A percentile compares a stretch with the other conserved stretches of the same genome.
These are phyloP conservation scores for Cyclotella atomus DNA, from an alignment of 108 stramenopile species.

Conservation along the genomic window DNA sequence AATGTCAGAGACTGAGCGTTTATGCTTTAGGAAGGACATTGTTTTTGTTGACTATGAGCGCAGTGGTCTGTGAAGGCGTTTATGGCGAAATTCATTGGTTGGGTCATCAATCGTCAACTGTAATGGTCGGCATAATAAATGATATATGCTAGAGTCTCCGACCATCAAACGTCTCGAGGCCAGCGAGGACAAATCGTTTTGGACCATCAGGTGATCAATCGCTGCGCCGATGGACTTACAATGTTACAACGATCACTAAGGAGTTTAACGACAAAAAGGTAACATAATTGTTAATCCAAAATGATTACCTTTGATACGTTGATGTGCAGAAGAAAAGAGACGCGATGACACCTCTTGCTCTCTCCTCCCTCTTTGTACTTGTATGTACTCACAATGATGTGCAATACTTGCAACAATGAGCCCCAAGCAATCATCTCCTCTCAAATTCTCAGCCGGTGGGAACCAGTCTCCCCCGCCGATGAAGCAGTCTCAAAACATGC, in stretches of 20 bases:
- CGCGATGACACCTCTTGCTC: too few relatives aligned
- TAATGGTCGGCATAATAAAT: neutral
- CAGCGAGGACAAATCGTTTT: neutral
- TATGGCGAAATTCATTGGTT: neutral
- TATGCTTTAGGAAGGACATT: constrained; percentile 45
- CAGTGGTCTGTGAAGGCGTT: too few relatives aligned
- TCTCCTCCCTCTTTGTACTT: too few relatives aligned
- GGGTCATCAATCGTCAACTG: neutral
- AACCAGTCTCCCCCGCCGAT: neutral
- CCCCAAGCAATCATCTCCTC: neutral
- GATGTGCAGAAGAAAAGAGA: too few relatives aligned
- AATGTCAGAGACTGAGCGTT: constrained; percentile 40
- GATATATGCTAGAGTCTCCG: neutral
- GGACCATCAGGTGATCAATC: neutral
- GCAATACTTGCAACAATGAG: too few relatives aligned
- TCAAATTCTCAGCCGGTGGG: constrained; percentile 3
- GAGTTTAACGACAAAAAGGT: too few relatives aligned
- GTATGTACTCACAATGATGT: too few relatives aligned
- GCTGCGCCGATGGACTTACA: neutral
- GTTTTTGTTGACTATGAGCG: neutral
- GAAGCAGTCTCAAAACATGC: neutral
- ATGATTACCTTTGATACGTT: too few relatives aligned
- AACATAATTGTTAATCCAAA: too few relatives aligned
- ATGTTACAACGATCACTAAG: neutral
- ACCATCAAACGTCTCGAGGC: neutral